phyloP scores from a whole-genome alignment of 2,329 filamentous ascomycete species.

The Gremmenia infestans region DNA sequence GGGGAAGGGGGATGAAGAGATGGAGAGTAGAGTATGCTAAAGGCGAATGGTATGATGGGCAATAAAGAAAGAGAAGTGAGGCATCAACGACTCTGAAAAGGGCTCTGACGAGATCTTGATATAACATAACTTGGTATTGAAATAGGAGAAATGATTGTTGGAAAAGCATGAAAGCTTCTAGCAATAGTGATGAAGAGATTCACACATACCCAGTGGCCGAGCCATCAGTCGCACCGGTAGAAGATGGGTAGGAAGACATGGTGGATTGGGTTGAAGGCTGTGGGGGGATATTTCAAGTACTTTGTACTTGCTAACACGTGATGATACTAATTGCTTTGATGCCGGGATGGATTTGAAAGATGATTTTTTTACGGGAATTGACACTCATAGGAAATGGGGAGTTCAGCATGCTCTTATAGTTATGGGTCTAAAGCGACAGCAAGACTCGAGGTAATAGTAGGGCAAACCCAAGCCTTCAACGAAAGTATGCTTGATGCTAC shows the following conservation, averaged over 20 bases:
- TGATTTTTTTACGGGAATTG: no score
- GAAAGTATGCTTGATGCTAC: no score
- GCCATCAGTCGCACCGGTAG: slow-evolving; percentile 9
- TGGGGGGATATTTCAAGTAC: background rate
- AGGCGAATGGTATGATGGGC: background rate
- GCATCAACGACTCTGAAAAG: background rate
- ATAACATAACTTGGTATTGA: background rate
- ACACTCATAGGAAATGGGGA: no score
- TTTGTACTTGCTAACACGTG: background rate
- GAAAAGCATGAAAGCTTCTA: background rate
- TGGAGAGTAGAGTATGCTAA: background rate
- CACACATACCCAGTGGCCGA: slow-evolving; percentile 2
- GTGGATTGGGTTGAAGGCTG: background rate
- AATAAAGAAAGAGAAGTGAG: background rate
- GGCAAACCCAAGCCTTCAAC: no score
- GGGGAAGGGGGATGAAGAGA: background rate
- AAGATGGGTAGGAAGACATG: slow-evolving; percentile 13
- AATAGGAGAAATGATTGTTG: background rate
- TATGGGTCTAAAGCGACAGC: no score
- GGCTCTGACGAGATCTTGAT: background rate
- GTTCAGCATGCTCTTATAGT: no score
- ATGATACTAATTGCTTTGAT: background rate
- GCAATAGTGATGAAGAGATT: background rate
- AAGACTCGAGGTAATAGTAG: no score
- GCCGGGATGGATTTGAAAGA: no score